Conservation (phyloP, 257 asterid genomes). For the Gynochthodes officinalis region DNA sequence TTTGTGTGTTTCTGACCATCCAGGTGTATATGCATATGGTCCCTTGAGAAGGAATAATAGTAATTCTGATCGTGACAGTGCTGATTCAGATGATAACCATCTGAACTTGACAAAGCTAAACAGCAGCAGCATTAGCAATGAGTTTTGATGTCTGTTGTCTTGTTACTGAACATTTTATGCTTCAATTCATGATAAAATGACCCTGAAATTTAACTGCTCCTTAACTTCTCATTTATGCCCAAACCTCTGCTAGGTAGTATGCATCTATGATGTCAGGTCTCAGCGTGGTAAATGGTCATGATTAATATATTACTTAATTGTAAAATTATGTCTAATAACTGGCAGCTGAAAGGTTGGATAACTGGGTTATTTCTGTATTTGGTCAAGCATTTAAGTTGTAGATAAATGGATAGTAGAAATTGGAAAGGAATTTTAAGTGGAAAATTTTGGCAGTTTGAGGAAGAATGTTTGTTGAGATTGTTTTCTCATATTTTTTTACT, state of each 20-base stretch:
- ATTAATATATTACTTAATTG: no score
- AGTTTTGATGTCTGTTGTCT: not conserved
- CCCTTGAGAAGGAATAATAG: not conserved
- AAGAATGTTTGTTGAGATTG: not conserved
- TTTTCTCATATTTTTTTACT: not conserved
- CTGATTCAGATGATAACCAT: not conserved
- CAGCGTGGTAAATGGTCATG: no score
- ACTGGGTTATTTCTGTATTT: not conserved
- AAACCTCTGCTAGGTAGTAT: not conserved
- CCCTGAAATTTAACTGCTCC: not conserved
- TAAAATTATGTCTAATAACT: not conserved
- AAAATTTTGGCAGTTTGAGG: not conserved
- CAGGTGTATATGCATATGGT: not conserved
- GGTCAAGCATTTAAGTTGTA: not conserved
- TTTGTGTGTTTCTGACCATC: not conserved
- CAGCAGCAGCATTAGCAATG: not conserved
- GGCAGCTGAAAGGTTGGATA: not conserved
- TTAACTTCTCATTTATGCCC: not conserved
- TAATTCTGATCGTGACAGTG: not conserved
- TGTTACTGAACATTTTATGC: not conserved
- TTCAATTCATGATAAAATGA: not conserved
- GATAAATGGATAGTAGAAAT: not conserved
- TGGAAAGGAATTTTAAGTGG: not conserved
- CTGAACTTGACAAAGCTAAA: constrained; percentile 5
- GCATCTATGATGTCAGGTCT: not conserved